Evolutionary conservation across 306 rosid genomes (phyloP), one percentile per base, ranked within the genome.

Genomic region (Lupinus albus): DNA sequence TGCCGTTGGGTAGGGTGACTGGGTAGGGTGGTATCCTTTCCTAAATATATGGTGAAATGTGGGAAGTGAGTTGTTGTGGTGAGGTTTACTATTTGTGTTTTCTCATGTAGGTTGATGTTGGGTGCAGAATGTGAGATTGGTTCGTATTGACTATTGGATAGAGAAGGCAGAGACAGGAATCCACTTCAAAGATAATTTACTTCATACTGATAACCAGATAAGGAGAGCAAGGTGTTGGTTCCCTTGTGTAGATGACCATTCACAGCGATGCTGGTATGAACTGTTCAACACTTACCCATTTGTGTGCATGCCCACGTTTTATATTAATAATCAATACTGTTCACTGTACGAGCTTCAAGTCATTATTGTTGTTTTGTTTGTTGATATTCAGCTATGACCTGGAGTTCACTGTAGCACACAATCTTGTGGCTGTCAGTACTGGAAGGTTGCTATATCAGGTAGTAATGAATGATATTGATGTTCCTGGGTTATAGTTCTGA

Each of bases 151-250:
- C 74, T 93, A 93, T 81, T 82, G 95, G 91, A 86, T 93, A 56
- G 97, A 89, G 82, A 86, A 93, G 76, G 85, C 91, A 6, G 91
- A 87, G 82, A 69, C 96, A 0, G 95, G 95, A 70, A 75, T 88
- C 73, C 89, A 84, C 78, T 83, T 86, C 78, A 68, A 74, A 50
- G 80, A 82, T 57, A 73, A 76, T 51, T 79, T 89, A 66, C 86
- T 91, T 33, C 92, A 83, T 62, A 93, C 94, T 11, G 87, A 90
- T 83, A 88, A 84, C 84, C 99, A 93, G 84, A 85, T 86, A 58
- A 83, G 94, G 75, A 95, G 92, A 62, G 97, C 97, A 20, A 81
- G 96, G 59, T 93, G 97, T 76, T 93, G 97, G 97, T 93, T 93
- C 82, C 99, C 99, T 21, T 93, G 99, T 72, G 78, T 87, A 44